Percentiles rank a stretch among this genome's conserved stretches.
phyloP scores from a whole-genome alignment of 768 basidiomycete species.

The Pisolithus microcarpus region DNA sequence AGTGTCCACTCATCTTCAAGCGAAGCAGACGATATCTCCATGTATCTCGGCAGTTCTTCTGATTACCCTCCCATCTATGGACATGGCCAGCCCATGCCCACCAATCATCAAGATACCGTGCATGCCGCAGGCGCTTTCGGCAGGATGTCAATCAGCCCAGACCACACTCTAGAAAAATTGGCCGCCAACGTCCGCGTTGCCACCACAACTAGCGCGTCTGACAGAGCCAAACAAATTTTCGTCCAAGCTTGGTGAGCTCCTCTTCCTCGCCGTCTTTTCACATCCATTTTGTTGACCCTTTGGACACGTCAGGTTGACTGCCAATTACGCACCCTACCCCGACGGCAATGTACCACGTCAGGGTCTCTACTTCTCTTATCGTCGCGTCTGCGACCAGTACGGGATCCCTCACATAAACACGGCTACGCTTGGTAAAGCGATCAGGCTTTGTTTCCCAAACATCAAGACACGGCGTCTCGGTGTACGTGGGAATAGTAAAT shows the following conservation, averaged over 20 bases:
- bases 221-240: conserved; percentile 87
- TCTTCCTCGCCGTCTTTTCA: conserved; percentile 11
- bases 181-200: conserved; percentile 83
- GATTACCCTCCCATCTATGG: conserved; percentile 68
- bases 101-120: conserved; percentile 38
- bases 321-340: conserved; percentile 85
- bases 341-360: conserved; percentile 93
- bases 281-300: conserved; percentile 13
- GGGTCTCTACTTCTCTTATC: conserved; percentile 90
- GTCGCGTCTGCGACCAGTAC: conserved; percentile 86
- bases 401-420: conserved; percentile 93
- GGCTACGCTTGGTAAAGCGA: conserved; percentile 91
- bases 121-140: conserved; percentile 71
- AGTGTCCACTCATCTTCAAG: conserved; percentile 82
- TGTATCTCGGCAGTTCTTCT: conserved; percentile 56
- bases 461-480: conserved; percentile 93
- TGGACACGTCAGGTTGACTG: conserved; percentile 61
- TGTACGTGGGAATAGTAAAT: conserved; percentile 92
- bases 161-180: conserved; percentile 78
- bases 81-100: conserved; percentile 32
- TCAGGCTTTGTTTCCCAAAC: conserved; percentile 86
- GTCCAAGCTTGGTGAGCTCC: conserved; percentile 79
- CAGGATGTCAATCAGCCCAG: conserved; percentile 67
- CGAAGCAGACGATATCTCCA: conserved; percentile 82
- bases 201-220: conserved; percentile 86